Evolutionary conservation across 345 rosid species (phyloP), one percentile per base, ranked within the genome.

Genomic region (Gossypioides kirkii): DNA sequence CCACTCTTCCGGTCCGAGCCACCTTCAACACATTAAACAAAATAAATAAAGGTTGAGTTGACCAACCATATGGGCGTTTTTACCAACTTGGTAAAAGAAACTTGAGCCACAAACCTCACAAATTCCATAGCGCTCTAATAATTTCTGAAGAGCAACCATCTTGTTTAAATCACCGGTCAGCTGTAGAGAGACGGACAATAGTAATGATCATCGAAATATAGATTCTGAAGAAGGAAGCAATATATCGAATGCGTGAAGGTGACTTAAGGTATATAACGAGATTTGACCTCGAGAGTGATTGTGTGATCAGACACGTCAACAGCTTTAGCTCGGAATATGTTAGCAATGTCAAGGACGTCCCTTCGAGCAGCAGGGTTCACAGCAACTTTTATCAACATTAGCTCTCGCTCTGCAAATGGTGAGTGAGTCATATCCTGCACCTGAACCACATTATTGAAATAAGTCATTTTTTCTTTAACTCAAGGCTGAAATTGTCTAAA

Each of bases 291-390:
- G 38, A 90, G 87, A 41, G 94, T 87, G 63, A 90, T 84, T 71
- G 94, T 90, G 71, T 90, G 94, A 77, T 90, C 90, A 36, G 92
- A 90, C 23, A 90, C 89, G 42, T 90, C 90, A 78, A 87, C 88
- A 50, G 90, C 91, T 76, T 59, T 84, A 52, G 94, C 94, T 73
- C 94, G 79, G 84, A 90, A 90, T 79, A 87, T 87, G 79, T 79
- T 87, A 61, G 91, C 94, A 69, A 82, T 86, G 64, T 90, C 94
- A 72, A 90, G 86, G 68, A 87, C 85, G 69, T 87, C 91, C 70
- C 94, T 82, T 76, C 94, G 79, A 32, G 92, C 90, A 79, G 87
- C 54, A 74, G 85, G 22, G 72, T 87, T 87, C 58, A 81, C 91
- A 20, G 94, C 87, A 53, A 90, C 76, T 83, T 90, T 90, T 74